A percentile compares a stretch with the other conserved stretches of the same genome.
phyloP scores from a whole-genome alignment of 1,284 basidiomycete genomes.

The Ganoderma lingzhi region DNA sequence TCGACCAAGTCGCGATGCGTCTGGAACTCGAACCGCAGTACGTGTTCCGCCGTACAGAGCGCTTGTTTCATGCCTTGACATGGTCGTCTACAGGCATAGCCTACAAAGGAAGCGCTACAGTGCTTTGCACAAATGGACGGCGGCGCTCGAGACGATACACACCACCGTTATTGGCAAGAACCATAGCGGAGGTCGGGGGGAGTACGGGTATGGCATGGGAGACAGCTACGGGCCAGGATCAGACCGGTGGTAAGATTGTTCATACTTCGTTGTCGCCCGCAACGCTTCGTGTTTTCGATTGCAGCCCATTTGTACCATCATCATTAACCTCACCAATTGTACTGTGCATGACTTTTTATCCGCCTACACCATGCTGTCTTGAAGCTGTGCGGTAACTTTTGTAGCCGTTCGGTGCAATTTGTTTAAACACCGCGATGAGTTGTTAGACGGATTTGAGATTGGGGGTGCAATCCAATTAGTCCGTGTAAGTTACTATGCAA shows the following conservation, averaged over 20 bases:
- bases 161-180: constrained; percentile 78
- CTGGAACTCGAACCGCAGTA: constrained; percentile 91
- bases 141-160: constrained; percentile 78
- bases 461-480: constrained; percentile 17
- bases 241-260: constrained; percentile 26
- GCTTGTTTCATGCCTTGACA: constrained; percentile 13
- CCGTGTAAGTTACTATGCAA: constrained; percentile 15
- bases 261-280: constrained; percentile 13
- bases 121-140: constrained; percentile 85
- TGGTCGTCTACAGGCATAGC: constrained; percentile 65
- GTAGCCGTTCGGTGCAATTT: neutral
- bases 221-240: constrained; percentile 27
- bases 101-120: constrained; percentile 86
- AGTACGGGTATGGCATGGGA: constrained; percentile 29
- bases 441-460: constrained; percentile 1
- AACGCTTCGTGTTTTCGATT: constrained; percentile 26
- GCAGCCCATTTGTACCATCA: constrained; percentile 26
- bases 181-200: constrained; percentile 46
- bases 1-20: constrained; percentile 94
- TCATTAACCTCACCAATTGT: constrained; percentile 13
- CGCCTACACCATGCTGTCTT: neutral
- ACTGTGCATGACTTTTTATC: constrained; percentile 10
- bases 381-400: neutral
- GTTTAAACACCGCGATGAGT: constrained; percentile 13
- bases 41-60: constrained; percentile 41